Evolutionary conservation across 495 filamentous ascomycete species (phyloP), one percentile per base, ranked within the genome.

Genomic region (Penicillium soppii): DNA sequence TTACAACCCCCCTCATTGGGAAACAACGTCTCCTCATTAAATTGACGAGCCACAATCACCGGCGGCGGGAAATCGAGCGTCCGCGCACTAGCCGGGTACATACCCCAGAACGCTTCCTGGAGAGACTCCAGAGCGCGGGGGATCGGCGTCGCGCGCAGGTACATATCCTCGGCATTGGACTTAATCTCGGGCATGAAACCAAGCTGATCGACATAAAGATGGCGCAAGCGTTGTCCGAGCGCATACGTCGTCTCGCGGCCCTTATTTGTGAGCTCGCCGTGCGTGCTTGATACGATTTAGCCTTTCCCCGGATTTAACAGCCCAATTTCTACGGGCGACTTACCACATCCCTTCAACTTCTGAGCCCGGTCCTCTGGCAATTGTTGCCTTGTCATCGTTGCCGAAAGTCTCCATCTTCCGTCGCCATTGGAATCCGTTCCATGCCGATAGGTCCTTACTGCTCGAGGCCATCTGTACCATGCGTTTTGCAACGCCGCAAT

Each of bases 1-100:
- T 85, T 81, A 67, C 94, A 98, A 65, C 84, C 89, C 42, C 77
- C 72, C 47, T 95, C 91, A 63, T 97, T 98, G 0, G 94, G 94
- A 65, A 87, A 96, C 0, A 98, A 73, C 0, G 92, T 97, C 71
- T 98, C 94, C 47, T 97, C 92, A 1, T 79, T 77, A 0, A 84
- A 79, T 5, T 83, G 77, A 9, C 91, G 76, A 0, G 80, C 85
- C 9, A 95, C 69, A 59, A 96, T 90, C 8, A 88, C 88, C 0
- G 89, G 86, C 1, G 84, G 73, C 2, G 83, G 83, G 60, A 92
- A 85, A 29, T 74, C 71, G 17, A 80, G 72, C 3, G 80, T 80
- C 36, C 88, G 80, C 5, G 86, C 74, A n/a, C 73, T 74, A 1
- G 83, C 59, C 0, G 94, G 94, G 67, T 97, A 98, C 67, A 98